Conservation (phyloP, 2,329 filamentous ascomycete species). For the Dactylellina haptotyla region DNA sequence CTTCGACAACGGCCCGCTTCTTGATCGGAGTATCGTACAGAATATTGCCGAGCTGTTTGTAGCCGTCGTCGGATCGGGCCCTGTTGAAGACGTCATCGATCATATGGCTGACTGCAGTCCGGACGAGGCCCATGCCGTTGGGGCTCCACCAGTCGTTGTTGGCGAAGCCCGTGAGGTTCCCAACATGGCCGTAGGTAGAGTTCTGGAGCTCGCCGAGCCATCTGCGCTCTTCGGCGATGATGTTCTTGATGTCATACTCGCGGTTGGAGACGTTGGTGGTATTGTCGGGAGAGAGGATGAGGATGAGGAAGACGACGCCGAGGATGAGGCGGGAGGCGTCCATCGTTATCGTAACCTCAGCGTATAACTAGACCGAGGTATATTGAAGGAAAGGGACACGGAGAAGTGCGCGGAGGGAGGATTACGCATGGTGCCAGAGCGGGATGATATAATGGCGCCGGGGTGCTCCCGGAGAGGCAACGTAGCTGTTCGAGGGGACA, state of each 20-base stretch:
- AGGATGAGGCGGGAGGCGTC: constrained; percentile 52
- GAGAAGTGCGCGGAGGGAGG: too few species aligned
- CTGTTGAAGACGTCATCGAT: constrained; percentile 54
- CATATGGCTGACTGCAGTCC: constrained; percentile 54
- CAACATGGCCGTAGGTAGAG: constrained; percentile 57
- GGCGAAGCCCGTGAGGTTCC: constrained; percentile 57
- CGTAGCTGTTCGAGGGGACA: too few species aligned
- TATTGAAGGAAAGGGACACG: background rate
- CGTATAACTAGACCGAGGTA: background rate
- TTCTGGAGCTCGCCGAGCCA: constrained; percentile 57
- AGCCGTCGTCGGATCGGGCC: constrained; percentile 18
- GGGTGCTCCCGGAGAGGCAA: too few species aligned
- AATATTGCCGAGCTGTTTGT: constrained; percentile 14
- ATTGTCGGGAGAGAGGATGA: constrained; percentile 57
- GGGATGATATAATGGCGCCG: background rate
- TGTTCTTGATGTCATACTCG: constrained; percentile 54
- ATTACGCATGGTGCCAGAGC: background rate
- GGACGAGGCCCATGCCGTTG: constrained; percentile 52
- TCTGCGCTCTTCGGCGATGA: constrained; percentile 54
- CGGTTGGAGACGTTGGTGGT: constrained; percentile 55
- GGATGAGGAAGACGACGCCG: constrained; percentile 56
- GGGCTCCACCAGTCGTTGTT: constrained; percentile 40
- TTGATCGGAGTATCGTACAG: constrained; percentile 51
- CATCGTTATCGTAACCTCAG: constrained; percentile 5
- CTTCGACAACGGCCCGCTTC: constrained; percentile 41